Percentiles rank a stretch among this genome's conserved stretches.
phyloP scores from a whole-genome alignment of 495 filamentous ascomycete species.

The Podospora appendiculata region DNA sequence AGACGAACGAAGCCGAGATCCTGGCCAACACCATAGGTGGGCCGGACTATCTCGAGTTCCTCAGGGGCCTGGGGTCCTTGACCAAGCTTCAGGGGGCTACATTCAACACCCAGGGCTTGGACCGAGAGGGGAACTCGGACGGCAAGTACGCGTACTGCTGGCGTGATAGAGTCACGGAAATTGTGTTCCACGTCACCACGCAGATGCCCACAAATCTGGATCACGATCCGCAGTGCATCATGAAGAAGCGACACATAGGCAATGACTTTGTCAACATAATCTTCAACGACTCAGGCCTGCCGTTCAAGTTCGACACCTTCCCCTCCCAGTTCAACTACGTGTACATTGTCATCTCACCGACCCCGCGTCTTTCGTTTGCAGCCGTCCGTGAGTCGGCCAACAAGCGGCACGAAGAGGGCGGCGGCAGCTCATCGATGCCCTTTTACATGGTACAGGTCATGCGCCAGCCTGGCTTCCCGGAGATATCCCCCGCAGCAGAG shows the following conservation, averaged over 20 bases:
- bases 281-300: slow-evolving; percentile 86
- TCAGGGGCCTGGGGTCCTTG: slow-evolving; percentile 71
- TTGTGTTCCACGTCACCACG: slow-evolving; percentile 91
- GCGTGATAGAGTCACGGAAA: slow-evolving; percentile 89
- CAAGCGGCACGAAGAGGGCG: slow-evolving; percentile 27
- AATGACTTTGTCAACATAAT: slow-evolving; percentile 98
- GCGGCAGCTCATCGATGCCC: slow-evolving; percentile 28
- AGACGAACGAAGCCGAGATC: slow-evolving; percentile 73
- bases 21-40: slow-evolving; percentile 77
- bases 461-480: slow-evolving; percentile 75
- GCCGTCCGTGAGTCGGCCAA: slow-evolving; percentile 33
- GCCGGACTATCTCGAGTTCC: slow-evolving; percentile 75
- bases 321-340: slow-evolving; percentile 91
- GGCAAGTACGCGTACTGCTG: slow-evolving; percentile 84
- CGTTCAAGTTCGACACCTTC: slow-evolving; percentile 86
- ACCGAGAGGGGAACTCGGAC: slow-evolving; percentile 64
- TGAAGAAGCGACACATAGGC: slow-evolving; percentile 92
- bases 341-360: slow-evolving; percentile 90
- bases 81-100: slow-evolving; percentile 69
- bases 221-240: slow-evolving; percentile 62
- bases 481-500: slow-evolving; percentile 79
- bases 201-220: slow-evolving; percentile 90
- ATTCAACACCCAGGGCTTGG: slow-evolving; percentile 93
- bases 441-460: slow-evolving; percentile 84
- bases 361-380: slow-evolving; percentile 57